Percentiles rank a stretch among this genome's conserved stretches.
Evolutionary conservation across 1,139 yeast species (phyloP).

Genomic region (Zhuliangozyma parablackwelliae): DNA sequence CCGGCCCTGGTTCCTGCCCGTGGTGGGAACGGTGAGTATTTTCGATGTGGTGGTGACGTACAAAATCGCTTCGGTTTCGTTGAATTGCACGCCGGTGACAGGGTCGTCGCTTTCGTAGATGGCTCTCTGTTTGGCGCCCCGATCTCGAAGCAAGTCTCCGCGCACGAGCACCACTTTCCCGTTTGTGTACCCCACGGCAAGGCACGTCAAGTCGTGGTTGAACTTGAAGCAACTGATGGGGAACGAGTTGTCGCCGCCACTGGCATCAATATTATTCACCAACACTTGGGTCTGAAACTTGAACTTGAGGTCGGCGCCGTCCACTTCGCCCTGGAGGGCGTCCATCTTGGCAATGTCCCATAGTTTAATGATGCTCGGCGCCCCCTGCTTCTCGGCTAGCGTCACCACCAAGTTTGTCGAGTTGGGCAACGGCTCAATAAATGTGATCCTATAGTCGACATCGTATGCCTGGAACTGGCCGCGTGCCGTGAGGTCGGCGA

Average conservation of each 20-base stretch:
- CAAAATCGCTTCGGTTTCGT: constrained; percentile 37
- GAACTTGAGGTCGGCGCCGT: constrained; percentile 26
- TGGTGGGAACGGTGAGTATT: constrained; percentile 69
- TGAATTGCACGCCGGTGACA: constrained; percentile 68
- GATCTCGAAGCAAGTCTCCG: constrained; percentile 83
- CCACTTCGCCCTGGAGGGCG: constrained; percentile 27
- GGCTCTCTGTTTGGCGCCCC: constrained; percentile 84
- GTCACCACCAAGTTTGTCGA: constrained; percentile 54
- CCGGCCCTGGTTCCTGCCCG: constrained; percentile 71
- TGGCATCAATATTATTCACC: constrained; percentile 3
- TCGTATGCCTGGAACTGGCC: constrained; percentile 62
- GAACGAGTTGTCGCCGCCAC: constrained; percentile 46
- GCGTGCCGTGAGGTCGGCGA: constrained; percentile 22
- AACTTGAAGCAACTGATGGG: constrained; percentile 68
- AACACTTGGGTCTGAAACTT: constrained; percentile 10
- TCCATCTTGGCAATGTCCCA: constrained; percentile 64
- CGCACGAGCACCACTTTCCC: constrained; percentile 79
- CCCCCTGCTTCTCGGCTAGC: constrained; percentile 70
- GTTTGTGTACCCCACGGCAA: constrained; percentile 83
- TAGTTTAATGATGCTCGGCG: constrained; percentile 60
- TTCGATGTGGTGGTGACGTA: constrained; percentile 69
- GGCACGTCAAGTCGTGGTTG: constrained; percentile 54
- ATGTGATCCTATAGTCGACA: constrained; percentile 58
- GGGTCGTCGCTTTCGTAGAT: constrained; percentile 74
- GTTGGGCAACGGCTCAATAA: constrained; percentile 39